A percentile compares a stretch with the other conserved stretches of the same genome.
These are phyloP conservation scores for Lyophyllum shimeji DNA, from an alignment of 768 basidiomycete genomes.

Conservation along the genomic window DNA sequence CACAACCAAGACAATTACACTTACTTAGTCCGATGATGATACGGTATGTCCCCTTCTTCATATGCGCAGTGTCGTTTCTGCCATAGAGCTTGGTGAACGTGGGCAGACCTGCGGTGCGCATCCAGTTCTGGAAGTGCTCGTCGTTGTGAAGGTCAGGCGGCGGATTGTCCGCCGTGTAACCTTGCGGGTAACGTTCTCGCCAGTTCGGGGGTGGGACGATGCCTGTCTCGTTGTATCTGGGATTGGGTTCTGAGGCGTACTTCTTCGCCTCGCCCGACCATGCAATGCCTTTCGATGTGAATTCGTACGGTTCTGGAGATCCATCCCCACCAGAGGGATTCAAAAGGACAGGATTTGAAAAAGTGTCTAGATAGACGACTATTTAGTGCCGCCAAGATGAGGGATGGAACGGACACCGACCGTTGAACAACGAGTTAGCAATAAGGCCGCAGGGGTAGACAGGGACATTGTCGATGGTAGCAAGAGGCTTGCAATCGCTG, in stretches of 20 bases:
- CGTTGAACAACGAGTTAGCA: constrained; percentile 96
- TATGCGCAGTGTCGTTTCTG: constrained; percentile 76
- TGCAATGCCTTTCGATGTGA: constrained; percentile 82
- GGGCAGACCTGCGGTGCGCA: constrained; percentile 95
- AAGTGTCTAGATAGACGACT: constrained; percentile 62
- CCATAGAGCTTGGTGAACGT: constrained; percentile 96
- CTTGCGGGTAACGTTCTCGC: constrained; percentile 67
- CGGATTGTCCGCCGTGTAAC: constrained; percentile 61
- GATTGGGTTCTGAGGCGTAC: constrained; percentile 66
- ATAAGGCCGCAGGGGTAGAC: constrained; percentile 97
- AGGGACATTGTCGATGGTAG: constrained; percentile 47
- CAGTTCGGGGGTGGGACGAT: constrained; percentile 96
- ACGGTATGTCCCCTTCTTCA: constrained; percentile 73
- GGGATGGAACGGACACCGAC: constrained; percentile 36
- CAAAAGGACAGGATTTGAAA: constrained; percentile 57
- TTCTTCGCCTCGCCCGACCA: constrained; percentile 96
- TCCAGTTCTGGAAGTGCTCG: constrained; percentile 99
- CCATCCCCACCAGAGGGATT: constrained; percentile 51
- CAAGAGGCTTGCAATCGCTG: constrained; percentile 90
- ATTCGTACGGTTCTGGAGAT: constrained; percentile 56
- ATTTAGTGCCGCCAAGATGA: constrained; percentile 1
- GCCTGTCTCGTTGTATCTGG: constrained; percentile 41
- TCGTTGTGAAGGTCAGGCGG: constrained; percentile 75
- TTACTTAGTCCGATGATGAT: constrained; percentile 80
- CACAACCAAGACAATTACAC: constrained; percentile 33